Percentiles rank a stretch among this genome's conserved stretches.
Conservation (phyloP, 129 eudicot genomes). For the Erigeron canadensis region DNA sequence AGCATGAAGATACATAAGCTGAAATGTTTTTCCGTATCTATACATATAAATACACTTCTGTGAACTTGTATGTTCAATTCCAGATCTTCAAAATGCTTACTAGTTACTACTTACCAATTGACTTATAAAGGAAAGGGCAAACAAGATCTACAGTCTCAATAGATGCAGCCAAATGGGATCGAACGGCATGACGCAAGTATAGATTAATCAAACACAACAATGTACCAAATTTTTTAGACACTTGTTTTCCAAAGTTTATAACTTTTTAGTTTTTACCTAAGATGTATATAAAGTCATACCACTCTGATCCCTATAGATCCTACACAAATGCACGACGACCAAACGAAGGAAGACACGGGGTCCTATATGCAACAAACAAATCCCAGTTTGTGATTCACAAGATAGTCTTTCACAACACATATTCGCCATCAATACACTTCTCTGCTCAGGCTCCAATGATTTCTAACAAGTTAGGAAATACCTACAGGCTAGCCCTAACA, state of each 20-base stretch:
- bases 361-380: constrained; percentile 18
- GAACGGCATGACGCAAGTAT: neutral
- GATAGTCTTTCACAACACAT: constrained; percentile 15
- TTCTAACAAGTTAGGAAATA: neutral
- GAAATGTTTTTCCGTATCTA: neutral
- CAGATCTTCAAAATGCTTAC: constrained; percentile 13
- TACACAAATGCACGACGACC: constrained; percentile 4
- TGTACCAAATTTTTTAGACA: constrained; percentile 2
- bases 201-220: neutral
- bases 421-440: constrained; percentile 1
- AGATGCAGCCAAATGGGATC: neutral
- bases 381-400: too few species aligned
- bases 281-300: neutral
- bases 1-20: constrained; percentile 13
- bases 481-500: neutral
- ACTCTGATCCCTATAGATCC: neutral
- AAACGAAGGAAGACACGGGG: neutral
- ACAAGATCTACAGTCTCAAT: constrained; percentile 16
- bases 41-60: constrained; percentile 5
- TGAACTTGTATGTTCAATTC: constrained; percentile 15
- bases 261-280: neutral
- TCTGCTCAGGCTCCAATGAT: neutral
- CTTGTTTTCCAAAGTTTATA: neutral
- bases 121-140: neutral
- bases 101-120: constrained; percentile 1